Conservation (phyloP, 176 grass and related monocot genomes). For the Saccharum officinarum region DNA sequence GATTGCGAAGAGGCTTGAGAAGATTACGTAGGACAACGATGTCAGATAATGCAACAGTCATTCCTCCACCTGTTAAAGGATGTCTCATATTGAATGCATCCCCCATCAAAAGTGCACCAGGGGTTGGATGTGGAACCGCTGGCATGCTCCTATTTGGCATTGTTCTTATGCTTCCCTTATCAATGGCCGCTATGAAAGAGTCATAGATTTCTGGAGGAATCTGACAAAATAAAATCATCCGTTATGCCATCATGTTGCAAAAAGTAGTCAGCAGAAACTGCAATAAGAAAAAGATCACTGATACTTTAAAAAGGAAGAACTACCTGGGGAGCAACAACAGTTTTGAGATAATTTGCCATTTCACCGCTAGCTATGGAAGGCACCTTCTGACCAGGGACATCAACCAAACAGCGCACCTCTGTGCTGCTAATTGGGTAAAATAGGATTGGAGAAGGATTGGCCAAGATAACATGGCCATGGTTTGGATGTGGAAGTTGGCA, state of each 20-base stretch:
- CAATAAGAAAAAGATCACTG: neutral
- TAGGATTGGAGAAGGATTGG: conserved; percentile 96
- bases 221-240: conserved; percentile 21
- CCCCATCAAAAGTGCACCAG: conserved; percentile 94
- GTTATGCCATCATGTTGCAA: conserved; percentile 30
- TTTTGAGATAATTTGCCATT: conserved; percentile 97
- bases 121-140: conserved; percentile 82
- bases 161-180: conserved; percentile 94
- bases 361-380: conserved; percentile 90
- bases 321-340: conserved; percentile 94
- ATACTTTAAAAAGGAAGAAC: neutral
- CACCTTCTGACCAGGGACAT: conserved; percentile 96
- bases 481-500: conserved; percentile 83
- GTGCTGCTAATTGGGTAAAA: conserved; percentile 98
- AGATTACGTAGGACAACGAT: conserved; percentile 83
- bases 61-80: conserved; percentile 95
- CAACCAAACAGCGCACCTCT: conserved; percentile 92
- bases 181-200: conserved; percentile 76
- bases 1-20: conserved; percentile 85
- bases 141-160: conserved; percentile 97
- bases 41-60: conserved; percentile 97
- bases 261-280: neutral
- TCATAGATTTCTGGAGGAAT: conserved; percentile 75
- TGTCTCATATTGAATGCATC: conserved; percentile 99
- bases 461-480: conserved; percentile 96